Evolutionary conservation across 2,329 filamentous ascomycete genomes (phyloP), one percentile per base, ranked within the genome.

Genomic region (Sclerotinia glacialis): DNA sequence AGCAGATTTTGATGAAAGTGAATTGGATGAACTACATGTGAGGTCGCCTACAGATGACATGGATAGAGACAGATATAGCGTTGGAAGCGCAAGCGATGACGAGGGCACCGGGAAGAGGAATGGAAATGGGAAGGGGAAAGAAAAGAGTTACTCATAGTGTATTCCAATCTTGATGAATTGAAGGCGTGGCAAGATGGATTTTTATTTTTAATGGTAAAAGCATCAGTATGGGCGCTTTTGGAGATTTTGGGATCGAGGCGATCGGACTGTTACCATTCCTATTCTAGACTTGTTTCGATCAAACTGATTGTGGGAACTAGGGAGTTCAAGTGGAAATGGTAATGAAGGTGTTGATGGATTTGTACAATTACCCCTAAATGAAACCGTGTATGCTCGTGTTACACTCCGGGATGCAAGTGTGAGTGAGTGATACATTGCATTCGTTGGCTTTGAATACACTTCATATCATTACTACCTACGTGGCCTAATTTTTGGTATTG

Each of bases 1-100:
- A 0, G 85, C 81, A 2, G 86, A 88, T 71, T 89, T 89, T 72
- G 86, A 89, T 71, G 87, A 89, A 79, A 85, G 81, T 70, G 85
- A 88, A 75, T 77, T 89, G 53, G 86, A 89, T 67, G 85, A 88
- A 68, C 76, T 89, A 49, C 84, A 86, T 69, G 70, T 76, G 18
- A 61, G 65, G 54, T 74, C 73, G 11, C 73, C 74, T n/a, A 74
- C 71, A 14, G 73, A 76, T 62, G 71, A 73, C 23, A 77, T 78
- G 53, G 76, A 77, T 31, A 78, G 80, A 53, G 79, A 81, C 66
- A 80, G 80, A 70, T 89, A 89, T 74, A 83, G 81, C 66, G 78
- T 87, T 11, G 86, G 84, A 23, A 83, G 80, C 23, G 84, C 81
- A 62, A 86, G 84, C 71, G 84, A 86, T 64, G 84, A 83, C 12